Percentiles rank a stretch among this genome's conserved stretches.
These are phyloP conservation scores for Kodamaea plutei DNA, from an alignment of 1,139 yeast species.

Conservation along the genomic window DNA sequence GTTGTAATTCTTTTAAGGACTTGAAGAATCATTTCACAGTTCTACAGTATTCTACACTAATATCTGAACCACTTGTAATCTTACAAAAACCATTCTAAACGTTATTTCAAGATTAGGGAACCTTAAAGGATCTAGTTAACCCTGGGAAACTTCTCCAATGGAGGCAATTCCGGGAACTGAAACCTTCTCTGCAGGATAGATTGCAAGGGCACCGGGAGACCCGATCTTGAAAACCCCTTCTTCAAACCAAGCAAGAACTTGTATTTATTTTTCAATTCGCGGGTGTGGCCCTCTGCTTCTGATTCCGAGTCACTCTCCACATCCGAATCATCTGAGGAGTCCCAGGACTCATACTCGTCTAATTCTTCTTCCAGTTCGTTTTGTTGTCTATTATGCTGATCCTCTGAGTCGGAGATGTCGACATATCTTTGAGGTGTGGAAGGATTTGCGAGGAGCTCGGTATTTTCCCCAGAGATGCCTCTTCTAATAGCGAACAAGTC, in stretches of 20 bases:
- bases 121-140: too few relatives aligned
- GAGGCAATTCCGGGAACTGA: slow-evolving; percentile 21
- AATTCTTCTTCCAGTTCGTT: slow-evolving; percentile 1
- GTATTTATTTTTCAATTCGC: slow-evolving; percentile 11
- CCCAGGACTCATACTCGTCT: slow-evolving; percentile 8
- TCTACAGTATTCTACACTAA: too few relatives aligned
- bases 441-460: too few relatives aligned
- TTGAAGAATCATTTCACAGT: too few relatives aligned
- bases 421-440: background rate
- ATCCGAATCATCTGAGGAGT: slow-evolving; percentile 5
- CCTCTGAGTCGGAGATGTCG: slow-evolving; percentile 3
- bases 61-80: too few relatives aligned
- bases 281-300: slow-evolving; percentile 4
- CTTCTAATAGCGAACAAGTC: slow-evolving; percentile 14
- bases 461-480: too few relatives aligned
- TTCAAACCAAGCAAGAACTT: slow-evolving; percentile 11
- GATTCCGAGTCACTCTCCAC: slow-evolving; percentile 7
- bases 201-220: slow-evolving; percentile 6
- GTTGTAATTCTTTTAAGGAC: too few relatives aligned
- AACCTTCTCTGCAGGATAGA: slow-evolving; percentile 4
- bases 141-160: slow-evolving; percentile 23
- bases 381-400: too few relatives aligned
- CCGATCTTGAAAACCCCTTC: slow-evolving; percentile 7
- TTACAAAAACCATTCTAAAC: too few relatives aligned
- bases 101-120: too few relatives aligned